Base-by-base conservation (phyloP, 768 basidiomycete species). In the Filobasidium wieringae region DNA sequence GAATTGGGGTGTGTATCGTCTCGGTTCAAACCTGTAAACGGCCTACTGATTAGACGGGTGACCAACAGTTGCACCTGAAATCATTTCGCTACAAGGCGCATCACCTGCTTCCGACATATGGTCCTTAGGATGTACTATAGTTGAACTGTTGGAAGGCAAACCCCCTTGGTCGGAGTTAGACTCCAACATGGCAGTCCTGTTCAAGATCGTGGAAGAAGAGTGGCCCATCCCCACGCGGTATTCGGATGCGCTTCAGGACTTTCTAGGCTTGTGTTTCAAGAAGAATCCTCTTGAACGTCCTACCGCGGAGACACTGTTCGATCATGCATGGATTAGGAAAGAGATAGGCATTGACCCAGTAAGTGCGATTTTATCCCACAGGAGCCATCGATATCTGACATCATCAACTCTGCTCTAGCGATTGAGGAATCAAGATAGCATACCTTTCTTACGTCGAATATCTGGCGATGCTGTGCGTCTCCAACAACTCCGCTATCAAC, bases 121-220 rank as follows among this genome's bases (percentile, higher is more conserved):
- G 91, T 93, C 90, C 0, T 74, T 99, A 62, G 93, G 84, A 0
- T 95, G 92, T 69, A 96, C 93, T 3, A 83, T 96, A 64, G 83
- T 93, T 65, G 93, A 99, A 74, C 79, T 99, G 26, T 77, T 96
- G 63, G 93, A 90, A 6, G 93, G 93, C 1, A 79, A 81, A 30
- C 93, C 93, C 2, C 93, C 93, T 0, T 97, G 93, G 68, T 81
- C 84, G 22, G 89, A 96, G 33, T 84, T 95, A 59, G 76, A 81
- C 24, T 93, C 93, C 68, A 83, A 82, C 72, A 88, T 95, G 87
- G 83, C 88, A 8, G 93, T 96, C 53, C 92, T 99, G 87, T 99
- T 90, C 77, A 85, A 85, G 27, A 96, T 99, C 68, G 93, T 99
- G 27, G 92, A 95, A 67, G 91, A 95, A 66, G 81, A 81, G 7